phyloP scores from a whole-genome alignment of 2,329 filamentous ascomycete genomes.

The Ceratocystis huliohia region DNA sequence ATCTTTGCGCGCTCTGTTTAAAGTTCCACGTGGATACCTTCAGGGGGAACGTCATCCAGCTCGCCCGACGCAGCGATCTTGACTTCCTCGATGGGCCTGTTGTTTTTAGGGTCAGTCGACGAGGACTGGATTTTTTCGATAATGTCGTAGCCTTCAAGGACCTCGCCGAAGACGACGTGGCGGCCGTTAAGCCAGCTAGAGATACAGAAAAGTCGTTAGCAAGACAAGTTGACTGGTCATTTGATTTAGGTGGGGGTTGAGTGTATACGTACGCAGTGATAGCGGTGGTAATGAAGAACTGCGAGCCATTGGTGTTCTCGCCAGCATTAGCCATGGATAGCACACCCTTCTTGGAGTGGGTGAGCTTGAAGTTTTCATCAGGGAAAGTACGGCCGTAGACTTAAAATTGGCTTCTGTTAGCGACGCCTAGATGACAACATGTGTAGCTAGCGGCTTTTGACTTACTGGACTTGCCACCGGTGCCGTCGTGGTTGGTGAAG shows the following conservation, averaged over 20 bases:
- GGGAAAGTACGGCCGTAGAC: conserved; percentile 74
- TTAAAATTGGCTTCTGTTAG: conserved; percentile 26
- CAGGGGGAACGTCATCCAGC: conserved; percentile 58
- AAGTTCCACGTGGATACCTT: conserved; percentile 89
- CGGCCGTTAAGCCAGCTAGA: conserved; percentile 65
- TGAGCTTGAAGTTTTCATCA: conserved; percentile 92
- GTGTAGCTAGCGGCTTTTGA: conserved; percentile 21
- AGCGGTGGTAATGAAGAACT: conserved; percentile 84
- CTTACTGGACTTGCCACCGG: conserved; percentile 73
- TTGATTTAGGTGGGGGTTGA: not conserved
- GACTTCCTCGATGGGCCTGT: conserved; percentile 56
- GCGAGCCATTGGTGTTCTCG: conserved; percentile 74
- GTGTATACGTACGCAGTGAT: conserved; percentile 51
- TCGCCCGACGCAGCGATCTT: conserved; percentile 78
- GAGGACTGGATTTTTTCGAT: conserved; percentile 66
- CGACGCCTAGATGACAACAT: not conserved
- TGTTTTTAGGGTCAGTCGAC: conserved; percentile 45
- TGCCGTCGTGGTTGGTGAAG: conserved; percentile 72
- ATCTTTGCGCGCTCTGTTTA: conserved; percentile 35
- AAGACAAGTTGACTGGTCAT: not conserved
- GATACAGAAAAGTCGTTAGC: not conserved
- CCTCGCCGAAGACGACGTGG: conserved; percentile 82
- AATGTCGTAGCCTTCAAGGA: conserved; percentile 73
- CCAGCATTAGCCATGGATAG: conserved; percentile 79
- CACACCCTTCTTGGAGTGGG: conserved; percentile 74